Conservation (phyloP, 2,329 filamentous ascomycete species). For the Penicillium sp. region DNA sequence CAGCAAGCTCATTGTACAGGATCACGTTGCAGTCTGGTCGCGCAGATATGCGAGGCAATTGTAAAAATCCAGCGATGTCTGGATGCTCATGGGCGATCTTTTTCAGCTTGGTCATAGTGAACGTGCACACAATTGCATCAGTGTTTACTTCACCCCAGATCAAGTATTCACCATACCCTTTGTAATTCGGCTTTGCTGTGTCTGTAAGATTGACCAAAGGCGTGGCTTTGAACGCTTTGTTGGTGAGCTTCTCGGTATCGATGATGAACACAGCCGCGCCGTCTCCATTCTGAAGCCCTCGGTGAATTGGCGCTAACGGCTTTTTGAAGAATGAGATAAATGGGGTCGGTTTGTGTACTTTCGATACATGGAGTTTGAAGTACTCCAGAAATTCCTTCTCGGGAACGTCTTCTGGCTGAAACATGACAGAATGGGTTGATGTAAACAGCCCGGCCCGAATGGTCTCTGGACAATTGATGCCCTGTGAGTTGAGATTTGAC, state of each 20-base stretch:
- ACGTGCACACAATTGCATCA: conserved; percentile 28
- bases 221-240: conserved; percentile 27
- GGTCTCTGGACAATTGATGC: conserved; percentile 25
- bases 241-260: conserved; percentile 26
- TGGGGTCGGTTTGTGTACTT: conserved; percentile 17
- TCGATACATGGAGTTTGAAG: conserved; percentile 27
- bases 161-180: conserved; percentile 35
- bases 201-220: conserved; percentile 19
- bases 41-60: conserved; percentile 19
- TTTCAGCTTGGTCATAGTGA: conserved; percentile 25
- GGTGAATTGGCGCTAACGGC: conserved; percentile 32
- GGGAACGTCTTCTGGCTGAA: conserved; percentile 10
- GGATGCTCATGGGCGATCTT: conserved; percentile 10
- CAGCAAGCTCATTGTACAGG: conserved; percentile 16
- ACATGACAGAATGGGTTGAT: conserved; percentile 4
- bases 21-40: background rate
- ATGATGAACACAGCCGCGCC: conserved; percentile 31
- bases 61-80: conserved; percentile 27
- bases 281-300: conserved; percentile 24
- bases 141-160: conserved; percentile 33
- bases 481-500: conserved; percentile 31
- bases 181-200: conserved; percentile 11
- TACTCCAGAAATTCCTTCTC: conserved; percentile 18
- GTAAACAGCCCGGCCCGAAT: conserved; percentile 31
- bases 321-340: conserved; percentile 35